Evolutionary conservation across 768 basidiomycete genomes (phyloP), one percentile per base, ranked within the genome.

Genomic region (Mrakia frigida): DNA sequence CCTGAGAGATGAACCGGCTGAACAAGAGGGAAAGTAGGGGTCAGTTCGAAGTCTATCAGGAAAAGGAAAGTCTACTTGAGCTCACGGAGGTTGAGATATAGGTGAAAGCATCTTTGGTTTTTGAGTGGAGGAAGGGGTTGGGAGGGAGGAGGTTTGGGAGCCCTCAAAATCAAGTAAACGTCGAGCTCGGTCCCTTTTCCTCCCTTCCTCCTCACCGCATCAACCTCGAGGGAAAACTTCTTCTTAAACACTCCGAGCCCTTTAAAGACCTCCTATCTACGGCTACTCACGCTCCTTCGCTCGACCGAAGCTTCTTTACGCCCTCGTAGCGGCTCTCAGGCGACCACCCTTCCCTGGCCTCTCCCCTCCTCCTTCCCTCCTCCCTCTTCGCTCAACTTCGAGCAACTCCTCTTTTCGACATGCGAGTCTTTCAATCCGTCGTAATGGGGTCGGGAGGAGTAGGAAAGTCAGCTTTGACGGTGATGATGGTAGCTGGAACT

Each of bases 1-100:
- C 92, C 13, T 85, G 84, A 1, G 89, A 85, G 53, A 89, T 84
- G 72, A 16, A 33, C 2, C 83, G 33, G 41, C 82, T 80, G 79
- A 88, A 85, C 67, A 14, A 59, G 18, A 23, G 13, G 37, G 2
- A 11, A 35, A 39, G 85, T 85, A n/a, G 74, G 35, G 16, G 70
- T 80, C 37, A 80, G 79, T 23, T 46, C 33, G 2, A 79, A 28
- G 71, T 79, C 0, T 81, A 80, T 46, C 3, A 43, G 6, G 79
- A 78, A 10, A 80, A 80, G 60, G 21, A 53, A 35, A 63, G 71
- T 31, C 43, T 80, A 60, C 28, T n/a, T 80, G 35, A n/a, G 46
- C 67, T 76, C 78, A 79, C 59, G 80, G 69, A 59, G 60, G 31
- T 43, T 77, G 61, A 11, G 77, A 65, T 74, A 75, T 67, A 31